phyloP scores from a whole-genome alignment of 495 filamentous ascomycete genomes.

The Aspergillus taichungensis region DNA sequence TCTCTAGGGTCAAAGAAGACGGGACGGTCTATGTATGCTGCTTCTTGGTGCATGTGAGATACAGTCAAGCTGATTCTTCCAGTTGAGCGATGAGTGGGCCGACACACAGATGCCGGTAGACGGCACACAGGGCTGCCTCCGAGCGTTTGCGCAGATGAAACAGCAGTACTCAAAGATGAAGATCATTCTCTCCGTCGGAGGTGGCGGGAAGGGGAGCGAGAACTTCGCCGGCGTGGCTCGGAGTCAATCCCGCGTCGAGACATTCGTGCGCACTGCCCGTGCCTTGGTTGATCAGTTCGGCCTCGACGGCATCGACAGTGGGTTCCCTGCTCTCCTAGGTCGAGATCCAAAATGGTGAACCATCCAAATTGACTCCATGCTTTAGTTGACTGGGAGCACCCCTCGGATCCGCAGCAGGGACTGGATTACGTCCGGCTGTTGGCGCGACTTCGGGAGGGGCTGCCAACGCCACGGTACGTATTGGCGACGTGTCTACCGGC shows the following conservation, averaged over 20 bases:
- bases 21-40: constrained; percentile 68
- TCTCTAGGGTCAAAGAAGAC: constrained; percentile 60
- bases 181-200: constrained; percentile 80
- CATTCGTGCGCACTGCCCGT: constrained; percentile 63
- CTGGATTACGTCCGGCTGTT: constrained; percentile 66
- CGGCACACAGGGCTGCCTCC: constrained; percentile 66
- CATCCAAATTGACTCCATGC: background rate
- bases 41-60: no score
- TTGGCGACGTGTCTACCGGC: constrained; percentile 80
- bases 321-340: background rate
- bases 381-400: constrained; percentile 88
- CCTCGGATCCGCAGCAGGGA: constrained; percentile 58
- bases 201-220: constrained; percentile 67
- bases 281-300: constrained; percentile 65
- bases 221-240: constrained; percentile 68
- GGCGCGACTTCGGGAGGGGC: constrained; percentile 53
- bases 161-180: constrained; percentile 65
- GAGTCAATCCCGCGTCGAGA: constrained; percentile 50
- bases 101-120: constrained; percentile 75
- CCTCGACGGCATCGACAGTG: constrained; percentile 83
- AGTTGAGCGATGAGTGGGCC: constrained; percentile 84
- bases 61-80: background rate
- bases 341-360: no score
- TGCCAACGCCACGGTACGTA: constrained; percentile 67
- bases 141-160: constrained; percentile 67